phyloP scores from a whole-genome alignment of 345 rosid species.

The Heritiera fomes region DNA sequence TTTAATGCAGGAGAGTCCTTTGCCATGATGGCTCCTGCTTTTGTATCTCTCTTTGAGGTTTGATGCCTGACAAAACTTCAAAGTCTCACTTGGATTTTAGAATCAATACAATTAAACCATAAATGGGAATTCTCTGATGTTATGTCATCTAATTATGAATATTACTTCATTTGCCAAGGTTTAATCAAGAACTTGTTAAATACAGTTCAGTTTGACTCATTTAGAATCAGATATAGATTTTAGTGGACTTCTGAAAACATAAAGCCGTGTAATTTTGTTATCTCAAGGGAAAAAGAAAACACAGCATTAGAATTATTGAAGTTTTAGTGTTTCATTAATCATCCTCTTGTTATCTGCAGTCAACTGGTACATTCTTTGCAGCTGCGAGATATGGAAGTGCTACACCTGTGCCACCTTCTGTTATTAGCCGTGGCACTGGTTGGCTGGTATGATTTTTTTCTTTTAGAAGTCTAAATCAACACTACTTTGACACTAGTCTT shows the following conservation, averaged over 20 bases:
- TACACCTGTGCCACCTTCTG: slow-evolving; percentile 67
- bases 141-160: not conserved
- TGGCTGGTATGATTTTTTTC: slow-evolving; percentile 49
- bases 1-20: slow-evolving; percentile 56
- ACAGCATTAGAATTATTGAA: slow-evolving; percentile 8
- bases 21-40: slow-evolving; percentile 67
- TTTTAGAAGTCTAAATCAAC: not conserved
- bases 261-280: not conserved
- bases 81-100: not conserved
- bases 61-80: not conserved
- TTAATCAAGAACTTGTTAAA: not conserved
- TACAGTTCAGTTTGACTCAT: not conserved
- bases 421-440: slow-evolving; percentile 65
- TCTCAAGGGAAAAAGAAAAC: not conserved
- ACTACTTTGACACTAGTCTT: slow-evolving; percentile 1
- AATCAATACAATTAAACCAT: not conserved
- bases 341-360: slow-evolving; percentile 35
- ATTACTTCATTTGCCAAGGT: not conserved
- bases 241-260: not conserved
- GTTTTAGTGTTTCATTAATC: not conserved
- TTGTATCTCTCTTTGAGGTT: slow-evolving; percentile 76
- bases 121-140: not conserved
- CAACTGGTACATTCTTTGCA: slow-evolving; percentile 62
- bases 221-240: not conserved
- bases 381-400: slow-evolving; percentile 76